Evolutionary conservation across 2,329 filamentous ascomycete genomes (phyloP).

Genomic region (Juglanconis juglandina): DNA sequence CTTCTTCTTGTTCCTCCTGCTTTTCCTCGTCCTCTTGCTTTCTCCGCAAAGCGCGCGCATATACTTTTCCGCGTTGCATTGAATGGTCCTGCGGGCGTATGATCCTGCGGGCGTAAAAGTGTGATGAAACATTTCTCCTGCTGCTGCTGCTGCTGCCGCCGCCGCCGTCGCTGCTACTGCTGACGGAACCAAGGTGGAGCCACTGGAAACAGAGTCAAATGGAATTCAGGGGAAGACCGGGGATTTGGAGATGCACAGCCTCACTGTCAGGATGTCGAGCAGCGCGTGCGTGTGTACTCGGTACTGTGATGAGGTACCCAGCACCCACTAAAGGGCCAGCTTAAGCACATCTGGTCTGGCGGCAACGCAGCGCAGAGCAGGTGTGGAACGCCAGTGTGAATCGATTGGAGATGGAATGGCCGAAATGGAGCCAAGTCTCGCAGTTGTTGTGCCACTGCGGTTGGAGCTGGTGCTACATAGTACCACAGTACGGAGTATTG

Average conservation of each 20-base stretch:
- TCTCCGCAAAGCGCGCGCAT: neutral
- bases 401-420: neutral
- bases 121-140: neutral
- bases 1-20: neutral
- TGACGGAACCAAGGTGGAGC: neutral
- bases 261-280: slow-evolving; percentile 9
- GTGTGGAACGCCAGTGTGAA: neutral
- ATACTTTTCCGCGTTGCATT: neutral
- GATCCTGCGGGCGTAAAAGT: neutral
- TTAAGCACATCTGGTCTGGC: neutral
- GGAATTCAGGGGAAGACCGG: slow-evolving; percentile 9
- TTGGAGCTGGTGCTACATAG: neutral
- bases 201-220: slow-evolving; percentile 10
- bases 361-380: too few relatives aligned
- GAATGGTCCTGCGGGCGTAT: neutral
- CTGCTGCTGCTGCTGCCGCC: neutral
- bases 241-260: slow-evolving; percentile 16
- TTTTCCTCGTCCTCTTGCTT: neutral
- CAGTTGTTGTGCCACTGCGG: too few relatives aligned
- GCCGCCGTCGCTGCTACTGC: too few relatives aligned
- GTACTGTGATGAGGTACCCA: neutral
- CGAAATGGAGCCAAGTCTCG: too few relatives aligned
- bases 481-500: neutral
- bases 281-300: neutral
- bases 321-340: neutral